Conservation (phyloP, 2,329 filamentous ascomycete genomes). For the Fusarium newnesense region DNA sequence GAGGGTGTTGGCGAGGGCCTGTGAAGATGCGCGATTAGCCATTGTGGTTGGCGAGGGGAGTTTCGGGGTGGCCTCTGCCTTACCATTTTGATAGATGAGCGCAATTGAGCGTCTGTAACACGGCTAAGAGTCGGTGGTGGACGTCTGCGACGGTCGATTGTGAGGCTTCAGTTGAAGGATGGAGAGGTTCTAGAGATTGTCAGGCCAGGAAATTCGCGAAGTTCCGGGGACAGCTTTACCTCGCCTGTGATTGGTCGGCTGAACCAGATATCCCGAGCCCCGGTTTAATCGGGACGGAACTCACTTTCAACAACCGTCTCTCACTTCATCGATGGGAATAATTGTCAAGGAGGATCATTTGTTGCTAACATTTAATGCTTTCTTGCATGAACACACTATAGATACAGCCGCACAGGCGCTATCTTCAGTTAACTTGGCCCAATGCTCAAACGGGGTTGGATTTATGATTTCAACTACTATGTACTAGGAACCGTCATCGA, state of each 20-base stretch:
- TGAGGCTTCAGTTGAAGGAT: conserved; percentile 44
- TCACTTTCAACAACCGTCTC: neutral
- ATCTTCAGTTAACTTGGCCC: neutral
- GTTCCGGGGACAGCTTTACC: conserved; percentile 46
- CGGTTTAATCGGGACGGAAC: conserved; percentile 28
- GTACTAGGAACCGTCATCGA: neutral
- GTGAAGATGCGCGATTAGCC: conserved; percentile 51
- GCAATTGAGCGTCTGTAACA: conserved; percentile 46
- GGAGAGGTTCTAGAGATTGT: conserved; percentile 47
- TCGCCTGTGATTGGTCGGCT: conserved; percentile 46
- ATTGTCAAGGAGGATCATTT: neutral
- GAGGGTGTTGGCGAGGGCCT: conserved; percentile 52
- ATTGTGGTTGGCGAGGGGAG: conserved; percentile 4
- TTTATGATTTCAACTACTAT: neutral
- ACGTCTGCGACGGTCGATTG: conserved; percentile 42
- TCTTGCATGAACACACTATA: neutral
- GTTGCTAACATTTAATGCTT: neutral
- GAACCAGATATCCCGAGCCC: conserved; percentile 26
- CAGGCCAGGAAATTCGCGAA: conserved; percentile 51
- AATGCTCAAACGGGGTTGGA: neutral
- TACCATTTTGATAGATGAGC: conserved; percentile 52
- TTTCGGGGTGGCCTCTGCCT: conserved; percentile 13
- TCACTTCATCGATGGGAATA: neutral
- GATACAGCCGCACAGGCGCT: neutral
- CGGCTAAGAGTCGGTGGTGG: conserved; percentile 40